Conservation (phyloP, 2,329 filamentous ascomycete genomes). For the Paracorniculantispora psalliotae region DNA sequence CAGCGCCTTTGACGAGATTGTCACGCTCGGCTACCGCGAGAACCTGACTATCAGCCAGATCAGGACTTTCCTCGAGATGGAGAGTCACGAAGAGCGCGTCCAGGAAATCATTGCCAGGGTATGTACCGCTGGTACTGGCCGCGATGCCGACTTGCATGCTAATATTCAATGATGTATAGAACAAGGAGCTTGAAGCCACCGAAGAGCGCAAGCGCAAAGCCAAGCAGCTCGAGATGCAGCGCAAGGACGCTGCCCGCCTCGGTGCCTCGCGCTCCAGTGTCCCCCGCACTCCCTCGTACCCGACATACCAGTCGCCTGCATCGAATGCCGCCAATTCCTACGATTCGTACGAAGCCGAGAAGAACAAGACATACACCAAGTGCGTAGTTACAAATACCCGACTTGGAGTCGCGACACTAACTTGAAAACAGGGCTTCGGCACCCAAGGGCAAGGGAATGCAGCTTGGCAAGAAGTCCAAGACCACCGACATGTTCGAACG, state of each 20-base stretch:
- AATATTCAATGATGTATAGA: conserved; percentile 46
- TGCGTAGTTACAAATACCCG: conserved; percentile 35
- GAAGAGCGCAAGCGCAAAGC: conserved; percentile 98
- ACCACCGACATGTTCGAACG: conserved; percentile 96
- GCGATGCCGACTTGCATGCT: conserved; percentile 16
- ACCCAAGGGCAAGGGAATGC: conserved; percentile 95
- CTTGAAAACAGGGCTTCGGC: conserved; percentile 47
- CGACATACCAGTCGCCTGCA: conserved; percentile 79
- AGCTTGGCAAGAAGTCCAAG: conserved; percentile 97
- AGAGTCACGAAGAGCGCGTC: conserved; percentile 97
- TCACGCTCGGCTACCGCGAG: conserved; percentile 91
- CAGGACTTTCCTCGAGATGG: conserved; percentile 99
- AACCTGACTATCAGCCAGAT: conserved; percentile 96
- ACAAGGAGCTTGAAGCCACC: conserved; percentile 97
- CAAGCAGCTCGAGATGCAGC: conserved; percentile 97
- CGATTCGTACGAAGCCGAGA: conserved; percentile 93
- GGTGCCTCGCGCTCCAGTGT: conserved; percentile 62
- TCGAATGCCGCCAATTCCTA: conserved; percentile 75
- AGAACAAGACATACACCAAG: conserved; percentile 87
- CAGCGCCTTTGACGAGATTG: conserved; percentile 94
- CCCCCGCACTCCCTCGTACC: conserved; percentile 76
- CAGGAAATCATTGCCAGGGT: conserved; percentile 95
- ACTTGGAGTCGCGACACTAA: conserved; percentile 4
- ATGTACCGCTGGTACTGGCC: conserved; percentile 26
- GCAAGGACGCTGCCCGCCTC: conserved; percentile 85